These are phyloP conservation scores for Candida glucosophila DNA, from an alignment of 1,139 yeast genomes.

Conservation along the genomic window DNA sequence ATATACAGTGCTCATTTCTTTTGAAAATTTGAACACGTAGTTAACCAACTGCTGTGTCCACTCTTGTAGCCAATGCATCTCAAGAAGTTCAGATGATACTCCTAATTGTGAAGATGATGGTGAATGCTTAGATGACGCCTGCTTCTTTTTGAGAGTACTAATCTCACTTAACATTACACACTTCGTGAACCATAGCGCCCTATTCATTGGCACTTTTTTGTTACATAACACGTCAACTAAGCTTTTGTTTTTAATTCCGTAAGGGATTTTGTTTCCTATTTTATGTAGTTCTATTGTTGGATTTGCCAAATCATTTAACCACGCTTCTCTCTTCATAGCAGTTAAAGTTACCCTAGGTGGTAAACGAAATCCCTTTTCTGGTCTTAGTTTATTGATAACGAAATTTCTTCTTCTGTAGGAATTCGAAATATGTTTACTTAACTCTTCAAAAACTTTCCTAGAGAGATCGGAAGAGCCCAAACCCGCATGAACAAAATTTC, in stretches of 20 bases:
- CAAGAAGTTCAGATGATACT: conserved; percentile 24
- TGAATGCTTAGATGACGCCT: conserved; percentile 9
- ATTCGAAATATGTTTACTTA: conserved; percentile 47
- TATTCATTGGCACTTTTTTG: conserved; percentile 57
- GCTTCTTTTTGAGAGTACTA: conserved; percentile 53
- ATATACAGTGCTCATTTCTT: conserved; percentile 21
- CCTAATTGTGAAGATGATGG: conserved; percentile 5
- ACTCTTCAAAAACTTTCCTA: conserved; percentile 30
- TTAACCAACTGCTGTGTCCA: conserved; percentile 80
- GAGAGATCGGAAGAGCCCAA: conserved; percentile 29
- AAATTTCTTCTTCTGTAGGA: conserved; percentile 60
- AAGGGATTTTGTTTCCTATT: conserved; percentile 79
- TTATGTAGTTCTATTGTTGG: conserved; percentile 55
- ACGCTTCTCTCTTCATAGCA: conserved; percentile 72
- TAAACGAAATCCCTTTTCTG: conserved; percentile 51
- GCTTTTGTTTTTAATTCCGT: conserved; percentile 70
- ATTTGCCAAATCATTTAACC: conserved; percentile 77
- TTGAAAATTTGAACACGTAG: conserved; percentile 45
- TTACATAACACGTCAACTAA: conserved; percentile 64
- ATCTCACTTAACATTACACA: conserved; percentile 82
- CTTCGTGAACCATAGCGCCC: conserved; percentile 87
- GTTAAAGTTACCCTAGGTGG: conserved; percentile 88
- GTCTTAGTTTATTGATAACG: conserved; percentile 50
- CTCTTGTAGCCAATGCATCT: conserved; percentile 65
- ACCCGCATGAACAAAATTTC: conserved; percentile 41